Conservation (phyloP, 352 stramenopile genomes). For the Phytophthora meadii region DNA sequence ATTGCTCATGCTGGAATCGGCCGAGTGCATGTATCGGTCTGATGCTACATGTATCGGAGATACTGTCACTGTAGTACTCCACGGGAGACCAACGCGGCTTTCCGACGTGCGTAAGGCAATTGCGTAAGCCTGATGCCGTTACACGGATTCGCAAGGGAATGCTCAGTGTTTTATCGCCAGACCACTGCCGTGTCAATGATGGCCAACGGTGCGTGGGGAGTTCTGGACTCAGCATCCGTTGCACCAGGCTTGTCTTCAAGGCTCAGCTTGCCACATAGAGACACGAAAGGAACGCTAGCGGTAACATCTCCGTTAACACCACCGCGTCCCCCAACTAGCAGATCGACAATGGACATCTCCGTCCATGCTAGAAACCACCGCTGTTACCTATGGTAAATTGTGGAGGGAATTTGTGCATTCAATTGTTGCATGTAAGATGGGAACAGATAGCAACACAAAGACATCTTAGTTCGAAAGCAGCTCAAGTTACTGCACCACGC, state of each 20-base stretch:
- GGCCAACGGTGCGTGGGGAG: neutral
- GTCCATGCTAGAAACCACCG: slow-evolving; percentile 9
- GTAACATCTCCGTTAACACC: slow-evolving; percentile 21
- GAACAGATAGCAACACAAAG: too few species aligned
- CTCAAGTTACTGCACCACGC: too few species aligned
- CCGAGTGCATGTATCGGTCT: too few species aligned
- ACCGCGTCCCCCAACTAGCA: slow-evolving; percentile 1
- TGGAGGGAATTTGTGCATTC: too few species aligned
- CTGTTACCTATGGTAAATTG: too few species aligned
- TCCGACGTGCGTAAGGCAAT: slow-evolving; percentile 15
- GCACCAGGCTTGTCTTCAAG: neutral
- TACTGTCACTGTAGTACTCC: too few species aligned
- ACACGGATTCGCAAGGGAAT: too few species aligned
- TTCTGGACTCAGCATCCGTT: neutral
- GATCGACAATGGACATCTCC: neutral
- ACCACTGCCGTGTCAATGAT: neutral
- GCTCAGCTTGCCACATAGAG: neutral
- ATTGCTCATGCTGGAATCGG: too few species aligned
- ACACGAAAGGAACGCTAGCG: slow-evolving; percentile 1
- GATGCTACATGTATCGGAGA: too few species aligned
- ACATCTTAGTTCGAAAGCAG: too few species aligned
- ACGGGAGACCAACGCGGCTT: slow-evolving; percentile 1
- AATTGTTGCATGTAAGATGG: too few species aligned
- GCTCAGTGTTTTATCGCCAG: too few species aligned
- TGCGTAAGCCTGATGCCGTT: neutral